Evolutionary conservation across 1,139 yeast species (phyloP).

Genomic region (Candida gigantensis): DNA sequence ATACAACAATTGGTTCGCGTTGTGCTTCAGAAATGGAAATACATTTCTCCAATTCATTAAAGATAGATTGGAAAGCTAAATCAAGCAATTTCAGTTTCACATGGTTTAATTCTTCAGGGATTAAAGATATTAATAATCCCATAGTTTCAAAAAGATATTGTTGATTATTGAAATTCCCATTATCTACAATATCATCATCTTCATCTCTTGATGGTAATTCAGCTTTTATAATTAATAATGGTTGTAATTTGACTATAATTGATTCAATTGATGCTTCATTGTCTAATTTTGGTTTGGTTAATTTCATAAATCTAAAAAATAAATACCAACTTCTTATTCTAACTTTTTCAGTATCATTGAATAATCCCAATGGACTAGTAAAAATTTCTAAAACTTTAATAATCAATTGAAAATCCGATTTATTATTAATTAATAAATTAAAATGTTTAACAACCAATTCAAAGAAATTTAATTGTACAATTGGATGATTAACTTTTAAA

Average conservation of each 20-base stretch:
- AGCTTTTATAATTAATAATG: conserved; percentile 62
- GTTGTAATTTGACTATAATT: conserved; percentile 43
- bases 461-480: conserved; percentile 77
- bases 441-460: conserved; percentile 84
- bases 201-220: conserved; percentile 54
- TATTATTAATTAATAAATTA: conserved; percentile 55
- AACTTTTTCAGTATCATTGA: conserved; percentile 70
- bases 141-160: conserved; percentile 79
- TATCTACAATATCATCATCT: conserved; percentile 54
- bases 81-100: conserved; percentile 55
- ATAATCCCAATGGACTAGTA: conserved; percentile 78
- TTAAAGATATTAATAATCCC: conserved; percentile 63
- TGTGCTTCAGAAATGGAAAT: conserved; percentile 40
- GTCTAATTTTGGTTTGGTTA: conserved; percentile 60
- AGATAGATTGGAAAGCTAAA: conserved; percentile 73
- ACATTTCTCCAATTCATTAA: conserved; percentile 68
- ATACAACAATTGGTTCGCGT: conserved; percentile 45
- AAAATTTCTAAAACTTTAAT: conserved; percentile 72
- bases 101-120: conserved; percentile 25
- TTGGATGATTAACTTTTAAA: conserved; percentile 63
- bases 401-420: conserved; percentile 52
- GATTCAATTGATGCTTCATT: conserved; percentile 31
- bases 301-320: conserved; percentile 77
- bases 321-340: conserved; percentile 88
- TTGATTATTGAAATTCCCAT: conserved; percentile 74